Evolutionary conservation across 2,329 filamentous ascomycete species (phyloP), one percentile per base, ranked within the genome.

Genomic region (Xylariaceae sp.): DNA sequence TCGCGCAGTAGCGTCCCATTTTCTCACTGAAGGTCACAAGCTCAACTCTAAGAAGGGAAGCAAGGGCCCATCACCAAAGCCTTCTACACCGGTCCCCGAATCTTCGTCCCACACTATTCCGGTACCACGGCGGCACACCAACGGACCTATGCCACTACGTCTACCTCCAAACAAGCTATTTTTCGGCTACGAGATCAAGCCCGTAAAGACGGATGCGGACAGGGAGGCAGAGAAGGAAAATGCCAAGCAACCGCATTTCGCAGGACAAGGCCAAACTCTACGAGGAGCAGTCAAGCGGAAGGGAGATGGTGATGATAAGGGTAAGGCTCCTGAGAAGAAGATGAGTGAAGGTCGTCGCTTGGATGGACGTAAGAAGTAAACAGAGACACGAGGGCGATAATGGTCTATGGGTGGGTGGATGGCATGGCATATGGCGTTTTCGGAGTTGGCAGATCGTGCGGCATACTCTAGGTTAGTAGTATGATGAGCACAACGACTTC

Each of bases 131-230:
- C 75, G 74, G 60, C 75, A 84, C 60, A 87, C 82, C 12, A 92
- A 94, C 63, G 93, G 92, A 0, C 92, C 94, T 0, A 90, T 95
- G 71, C 92, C 94, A 3, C 82, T 99, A 6, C 84, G 95, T 24
- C 74, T 99, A 48, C 85, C 91, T 0, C 89, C 90, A 0, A 95
- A 95, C 68, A 96, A 97, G 75, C 81, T 99, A 4, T 99, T 99
- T 80, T 96, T 99, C 63, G 95, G 95, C 3, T 99, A 98, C 69
- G 89, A 96, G 69, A 84, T 96, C 71, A 96, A 90, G 74, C 94
- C 94, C 0, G 81, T 96, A 37, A 93, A 92, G 78, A 91, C 90
- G 7, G 86, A 89, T 55, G 88, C 86, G 31, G 86, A 91, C 56
- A 87, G 86, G 71, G 84, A 86, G 48, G 81, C 87, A 58, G 86